Conservation (phyloP, 345 rosid genomes). For the Citrus mangshanensis region DNA sequence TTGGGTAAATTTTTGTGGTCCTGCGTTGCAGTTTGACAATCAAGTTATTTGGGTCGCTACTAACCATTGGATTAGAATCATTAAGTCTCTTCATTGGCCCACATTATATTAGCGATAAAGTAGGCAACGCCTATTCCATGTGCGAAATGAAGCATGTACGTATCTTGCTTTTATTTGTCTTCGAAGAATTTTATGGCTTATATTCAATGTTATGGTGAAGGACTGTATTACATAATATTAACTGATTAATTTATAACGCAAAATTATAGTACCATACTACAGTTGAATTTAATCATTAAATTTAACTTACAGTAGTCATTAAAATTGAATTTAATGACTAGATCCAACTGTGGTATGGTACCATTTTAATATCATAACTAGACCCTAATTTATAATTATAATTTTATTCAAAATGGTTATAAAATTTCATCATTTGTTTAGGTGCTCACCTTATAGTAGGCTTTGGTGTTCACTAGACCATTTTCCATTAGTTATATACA, state of each 20-base stretch:
- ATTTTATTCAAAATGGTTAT: too few species aligned
- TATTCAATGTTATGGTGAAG: too few species aligned
- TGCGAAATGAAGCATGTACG: too few species aligned
- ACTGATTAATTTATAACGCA: too few species aligned
- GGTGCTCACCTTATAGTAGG: too few species aligned
- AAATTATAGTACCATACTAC: too few species aligned
- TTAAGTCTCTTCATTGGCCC: not conserved
- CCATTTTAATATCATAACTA: accelerated
- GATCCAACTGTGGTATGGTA: accelerated
- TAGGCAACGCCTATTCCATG: not conserved
- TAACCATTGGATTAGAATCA: not conserved
- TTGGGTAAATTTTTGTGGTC: not conserved
- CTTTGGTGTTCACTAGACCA: accelerated
- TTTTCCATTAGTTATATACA: too few species aligned
- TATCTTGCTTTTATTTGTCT: too few species aligned
- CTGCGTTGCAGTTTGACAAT: not conserved
- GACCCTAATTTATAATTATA: too few species aligned
- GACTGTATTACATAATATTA: too few species aligned
- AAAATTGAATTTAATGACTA: accelerated
- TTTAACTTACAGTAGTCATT: accelerated
- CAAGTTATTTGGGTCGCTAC: not conserved
- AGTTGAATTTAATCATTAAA: accelerated
- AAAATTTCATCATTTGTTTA: too few species aligned
- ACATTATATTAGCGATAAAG: not conserved
- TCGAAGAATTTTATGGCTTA: too few species aligned